Evolutionary conservation across 371 early-diverging fungal species (phyloP), one percentile per base, ranked within the genome.

Genomic region (Syncephalis fuscata): DNA sequence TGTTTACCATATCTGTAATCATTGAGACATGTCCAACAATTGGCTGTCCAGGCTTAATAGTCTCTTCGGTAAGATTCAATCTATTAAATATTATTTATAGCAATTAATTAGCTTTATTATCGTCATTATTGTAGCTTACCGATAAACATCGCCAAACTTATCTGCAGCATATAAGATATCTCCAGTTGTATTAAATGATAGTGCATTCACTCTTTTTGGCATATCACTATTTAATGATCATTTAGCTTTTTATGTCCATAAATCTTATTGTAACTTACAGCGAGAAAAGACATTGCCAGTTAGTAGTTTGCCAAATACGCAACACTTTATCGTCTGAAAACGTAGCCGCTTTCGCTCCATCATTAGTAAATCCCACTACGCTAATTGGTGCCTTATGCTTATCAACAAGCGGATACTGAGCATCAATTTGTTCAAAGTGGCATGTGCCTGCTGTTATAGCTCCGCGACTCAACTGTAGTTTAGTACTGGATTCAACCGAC

Each of bases 1-100:
- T n/a, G 39, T 55, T 54, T 64, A 78, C 83, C 68, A 93, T 69
- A 53, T 85, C 89, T 3, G 89, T 89, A 1, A 90, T 62, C 69
- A 92, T 85, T 2, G 94, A 93, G 2, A 95, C 93, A 57, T 94
- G 95, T 20, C 97, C 97, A 7, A 92, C 63, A 25, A 92, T 60
- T 20, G 89, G 74, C 32, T 69, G 60, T 14, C 43, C 40, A n/a
- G 21, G 37, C 7, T 36, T 17, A 46, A 27, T 20, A 26, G 37
- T 22, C 11, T 26, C 32, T 7, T 32, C 7, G 11, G 32, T 32
- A 32, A 32, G 4, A 32, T 32, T 32, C 4, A 32, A 4, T 11
- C 32, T 32, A 32, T 32, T 32, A 11, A 32, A 32, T 32, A 32
- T n/a, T n/a, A n/a, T n/a, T n/a, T n/a, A 22, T 7, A 45, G 5